Conservation (phyloP, 768 basidiomycete genomes). For the Suillus luteus region DNA sequence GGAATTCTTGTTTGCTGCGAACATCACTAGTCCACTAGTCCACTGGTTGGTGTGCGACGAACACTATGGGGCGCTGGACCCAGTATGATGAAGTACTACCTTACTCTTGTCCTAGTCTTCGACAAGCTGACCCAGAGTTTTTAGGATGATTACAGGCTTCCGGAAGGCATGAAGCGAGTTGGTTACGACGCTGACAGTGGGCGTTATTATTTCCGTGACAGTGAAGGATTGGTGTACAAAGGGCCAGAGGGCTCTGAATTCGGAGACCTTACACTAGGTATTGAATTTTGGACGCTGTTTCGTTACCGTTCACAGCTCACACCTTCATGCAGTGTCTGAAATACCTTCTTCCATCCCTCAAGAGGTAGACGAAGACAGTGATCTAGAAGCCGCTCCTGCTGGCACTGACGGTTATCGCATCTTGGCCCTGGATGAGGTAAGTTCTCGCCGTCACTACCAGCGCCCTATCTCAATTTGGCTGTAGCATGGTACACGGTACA, state of each 20-base stretch:
- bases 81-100: conserved; percentile 35
- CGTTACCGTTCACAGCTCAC: not conserved
- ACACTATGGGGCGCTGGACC: conserved; percentile 40
- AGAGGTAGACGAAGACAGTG: conserved; percentile 38
- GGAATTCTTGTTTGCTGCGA: conserved; percentile 9
- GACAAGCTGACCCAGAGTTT: conserved; percentile 10
- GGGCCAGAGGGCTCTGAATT: conserved; percentile 63
- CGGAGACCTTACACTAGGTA: conserved; percentile 50
- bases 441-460: conserved; percentile 23
- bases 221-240: conserved; percentile 55
- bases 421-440: conserved; percentile 52
- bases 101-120: not conserved
- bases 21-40: conserved; percentile 9
- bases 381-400: conserved; percentile 58
- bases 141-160: conserved; percentile 55
- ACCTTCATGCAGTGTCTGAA: conserved; percentile 28
- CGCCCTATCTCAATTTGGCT: conserved; percentile 26
- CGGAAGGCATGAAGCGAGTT: conserved; percentile 58
- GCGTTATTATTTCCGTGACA: conserved; percentile 64
- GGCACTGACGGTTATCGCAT: conserved; percentile 60
- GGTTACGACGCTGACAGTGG: conserved; percentile 77
- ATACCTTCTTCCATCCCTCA: conserved; percentile 29
- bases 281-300: conserved; percentile 9
- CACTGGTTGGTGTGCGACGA: conserved; percentile 23
- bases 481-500: conserved; percentile 34